Percentiles rank a stretch among this genome's conserved stretches.
Conservation (phyloP, 306 rosid species). For the Prunus davidiana region DNA sequence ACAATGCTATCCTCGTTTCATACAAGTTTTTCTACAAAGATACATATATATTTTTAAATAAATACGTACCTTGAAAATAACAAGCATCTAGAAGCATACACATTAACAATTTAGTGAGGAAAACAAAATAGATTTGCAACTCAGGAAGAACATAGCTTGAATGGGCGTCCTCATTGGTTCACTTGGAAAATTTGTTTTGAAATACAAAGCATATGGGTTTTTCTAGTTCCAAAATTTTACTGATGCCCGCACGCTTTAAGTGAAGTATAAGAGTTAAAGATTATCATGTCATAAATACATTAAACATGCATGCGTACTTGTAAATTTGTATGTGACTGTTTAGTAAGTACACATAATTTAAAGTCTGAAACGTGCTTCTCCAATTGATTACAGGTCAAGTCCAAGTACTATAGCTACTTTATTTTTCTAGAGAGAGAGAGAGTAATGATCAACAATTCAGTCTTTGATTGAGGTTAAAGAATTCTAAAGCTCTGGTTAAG, state of each 20-base stretch:
- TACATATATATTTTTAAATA: background rate
- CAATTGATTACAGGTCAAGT: conserved; percentile 39
- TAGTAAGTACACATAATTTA: conserved; percentile 14
- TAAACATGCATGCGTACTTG: background rate
- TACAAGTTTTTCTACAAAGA: too few species aligned
- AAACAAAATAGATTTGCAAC: background rate
- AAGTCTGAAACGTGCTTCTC: conserved; percentile 38
- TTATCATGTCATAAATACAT: background rate
- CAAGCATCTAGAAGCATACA: background rate
- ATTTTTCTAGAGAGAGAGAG: background rate
- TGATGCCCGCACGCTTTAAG: background rate
- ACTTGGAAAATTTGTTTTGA: background rate
- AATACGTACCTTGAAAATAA: background rate
- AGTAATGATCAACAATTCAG: conserved; percentile 25
- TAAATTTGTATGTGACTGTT: background rate
- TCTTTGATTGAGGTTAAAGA: conserved; percentile 41
- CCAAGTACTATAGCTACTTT: background rate
- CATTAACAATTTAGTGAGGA: background rate
- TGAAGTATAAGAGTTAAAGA: conserved; percentile 4
- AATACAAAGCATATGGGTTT: background rate
- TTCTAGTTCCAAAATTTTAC: background rate
- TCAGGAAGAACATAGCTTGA: background rate
- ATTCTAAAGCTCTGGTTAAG: conserved; percentile 30
- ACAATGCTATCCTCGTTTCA: accelerated
- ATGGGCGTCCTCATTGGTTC: background rate